A percentile compares a stretch with the other conserved stretches of the same genome.
Evolutionary conservation across 441 rosid species (phyloP).

Genomic region (Dalechampia spathulata): DNA sequence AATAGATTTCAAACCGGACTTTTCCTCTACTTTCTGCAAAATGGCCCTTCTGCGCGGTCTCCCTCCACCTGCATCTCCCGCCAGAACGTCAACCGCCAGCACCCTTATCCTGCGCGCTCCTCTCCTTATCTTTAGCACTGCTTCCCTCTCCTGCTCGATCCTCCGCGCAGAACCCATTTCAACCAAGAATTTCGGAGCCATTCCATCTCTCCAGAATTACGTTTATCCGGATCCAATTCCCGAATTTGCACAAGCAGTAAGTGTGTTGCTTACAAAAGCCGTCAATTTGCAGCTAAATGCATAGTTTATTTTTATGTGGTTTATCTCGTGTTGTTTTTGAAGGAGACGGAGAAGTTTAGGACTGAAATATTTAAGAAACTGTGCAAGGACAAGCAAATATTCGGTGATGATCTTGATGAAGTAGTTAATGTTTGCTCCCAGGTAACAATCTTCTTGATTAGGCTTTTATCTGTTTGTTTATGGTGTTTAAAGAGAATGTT

Average conservation of each 20-base stretch:
- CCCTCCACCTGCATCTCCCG: slow-evolving; percentile 19
- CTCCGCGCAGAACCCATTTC: slow-evolving; percentile 4
- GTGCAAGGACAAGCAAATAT: slow-evolving; percentile 24
- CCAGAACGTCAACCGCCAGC: slow-evolving; percentile 20
- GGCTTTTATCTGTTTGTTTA: too few relatives aligned
- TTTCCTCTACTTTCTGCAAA: too few relatives aligned
- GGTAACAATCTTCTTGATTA: slow-evolving; percentile 14
- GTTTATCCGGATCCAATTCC: slow-evolving; percentile 36
- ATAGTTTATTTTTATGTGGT: not conserved
- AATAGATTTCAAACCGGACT: too few relatives aligned
- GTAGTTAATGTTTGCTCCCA: slow-evolving; percentile 26
- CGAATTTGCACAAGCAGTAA: slow-evolving; percentile 30
- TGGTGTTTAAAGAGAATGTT: too few relatives aligned
- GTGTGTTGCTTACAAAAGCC: too few relatives aligned
- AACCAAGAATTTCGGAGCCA: too few relatives aligned
- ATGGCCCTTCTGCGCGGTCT: not conserved
- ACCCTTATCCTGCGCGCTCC: slow-evolving; percentile 8
- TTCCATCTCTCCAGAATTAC: slow-evolving; percentile 24
- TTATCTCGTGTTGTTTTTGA: not conserved
- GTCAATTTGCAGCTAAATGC: not conserved
- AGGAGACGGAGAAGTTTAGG: slow-evolving; percentile 46
- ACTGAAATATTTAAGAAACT: slow-evolving; percentile 31
- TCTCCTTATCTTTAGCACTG: slow-evolving; percentile 7
- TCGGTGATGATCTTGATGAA: slow-evolving; percentile 27
- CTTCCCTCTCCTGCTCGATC: too few relatives aligned